Conservation (phyloP, 225 moss, liverwort and hornwort species). For the Bryoerythrophyllum caledonicum region DNA sequence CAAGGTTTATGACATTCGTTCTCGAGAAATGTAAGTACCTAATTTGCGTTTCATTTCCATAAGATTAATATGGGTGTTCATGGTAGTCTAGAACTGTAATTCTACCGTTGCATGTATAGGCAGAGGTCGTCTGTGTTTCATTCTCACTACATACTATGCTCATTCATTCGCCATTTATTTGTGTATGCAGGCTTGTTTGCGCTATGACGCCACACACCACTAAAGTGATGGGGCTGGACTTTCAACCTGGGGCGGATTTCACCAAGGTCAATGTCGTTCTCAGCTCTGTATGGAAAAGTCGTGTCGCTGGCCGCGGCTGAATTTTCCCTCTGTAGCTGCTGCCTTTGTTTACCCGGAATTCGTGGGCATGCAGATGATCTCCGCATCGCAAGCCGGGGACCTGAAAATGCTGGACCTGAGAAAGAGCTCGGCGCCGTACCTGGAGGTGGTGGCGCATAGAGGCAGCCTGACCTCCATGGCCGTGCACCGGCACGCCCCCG, state of each 20-base stretch:
- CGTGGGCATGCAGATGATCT: conserved; percentile 55
- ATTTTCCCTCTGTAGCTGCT: neutral
- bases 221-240: conserved; percentile 75
- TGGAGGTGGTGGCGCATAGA: conserved; percentile 69
- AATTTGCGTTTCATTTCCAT: neutral
- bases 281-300: no score
- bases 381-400: conserved; percentile 75
- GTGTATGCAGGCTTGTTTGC: conserved; percentile 61
- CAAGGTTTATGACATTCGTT: conserved; percentile 69
- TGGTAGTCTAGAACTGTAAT: neutral
- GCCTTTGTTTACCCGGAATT: neutral
- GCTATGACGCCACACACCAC: conserved; percentile 60
- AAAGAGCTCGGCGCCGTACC: conserved; percentile 59
- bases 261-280: conserved; percentile 42
- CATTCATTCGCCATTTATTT: neutral
- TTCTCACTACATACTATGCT: neutral
- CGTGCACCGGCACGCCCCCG: conserved; percentile 74
- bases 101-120: neutral
- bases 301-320: neutral
- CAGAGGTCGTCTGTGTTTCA: neutral
- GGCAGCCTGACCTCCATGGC: conserved; percentile 69
- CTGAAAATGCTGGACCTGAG: conserved; percentile 76
- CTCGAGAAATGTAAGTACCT: conserved; percentile 60
- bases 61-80: neutral
- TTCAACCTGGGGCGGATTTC: conserved; percentile 65